These are phyloP conservation scores for Dothistroma pini DNA, from an alignment of 2,329 filamentous ascomycete genomes.

Conservation along the genomic window DNA sequence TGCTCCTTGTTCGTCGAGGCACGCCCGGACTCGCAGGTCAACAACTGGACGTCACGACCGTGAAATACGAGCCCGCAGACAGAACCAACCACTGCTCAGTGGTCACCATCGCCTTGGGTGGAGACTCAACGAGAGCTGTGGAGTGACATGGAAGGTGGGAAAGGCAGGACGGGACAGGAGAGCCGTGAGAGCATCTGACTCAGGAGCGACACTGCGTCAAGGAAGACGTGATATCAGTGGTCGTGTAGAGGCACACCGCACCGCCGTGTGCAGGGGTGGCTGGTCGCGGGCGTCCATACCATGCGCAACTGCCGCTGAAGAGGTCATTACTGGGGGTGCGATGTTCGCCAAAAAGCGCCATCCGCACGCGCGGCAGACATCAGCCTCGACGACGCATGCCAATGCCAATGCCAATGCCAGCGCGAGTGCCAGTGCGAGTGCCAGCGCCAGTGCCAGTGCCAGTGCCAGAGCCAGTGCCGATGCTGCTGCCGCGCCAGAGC, in stretches of 20 bases:
- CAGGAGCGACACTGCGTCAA: not conserved
- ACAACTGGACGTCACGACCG: not conserved
- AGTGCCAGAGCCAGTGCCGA: not conserved
- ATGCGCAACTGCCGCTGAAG: not conserved
- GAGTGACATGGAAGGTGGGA: not conserved
- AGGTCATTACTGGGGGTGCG: not conserved
- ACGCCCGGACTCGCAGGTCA: not conserved
- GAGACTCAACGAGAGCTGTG: not conserved
- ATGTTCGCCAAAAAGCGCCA: slow-evolving; percentile 4
- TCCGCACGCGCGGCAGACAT: not conserved
- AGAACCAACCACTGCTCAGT: too few relatives aligned
- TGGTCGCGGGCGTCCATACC: not conserved
- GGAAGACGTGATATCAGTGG: not conserved
- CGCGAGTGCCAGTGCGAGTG: not conserved
- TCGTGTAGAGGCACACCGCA: not conserved
- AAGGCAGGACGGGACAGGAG: too few relatives aligned
- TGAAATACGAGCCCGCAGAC: not conserved
- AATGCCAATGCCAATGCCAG: not conserved
- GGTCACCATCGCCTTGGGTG: not conserved
- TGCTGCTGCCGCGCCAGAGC: not conserved
- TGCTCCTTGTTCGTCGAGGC: not conserved
- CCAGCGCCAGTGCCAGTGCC: not conserved
- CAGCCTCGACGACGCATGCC: not conserved
- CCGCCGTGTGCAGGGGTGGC: too few relatives aligned
- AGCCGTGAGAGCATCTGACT: not conserved